Base-by-base conservation (phyloP, 2,329 filamentous ascomycete species). In the Blastomyces percursus region DNA sequence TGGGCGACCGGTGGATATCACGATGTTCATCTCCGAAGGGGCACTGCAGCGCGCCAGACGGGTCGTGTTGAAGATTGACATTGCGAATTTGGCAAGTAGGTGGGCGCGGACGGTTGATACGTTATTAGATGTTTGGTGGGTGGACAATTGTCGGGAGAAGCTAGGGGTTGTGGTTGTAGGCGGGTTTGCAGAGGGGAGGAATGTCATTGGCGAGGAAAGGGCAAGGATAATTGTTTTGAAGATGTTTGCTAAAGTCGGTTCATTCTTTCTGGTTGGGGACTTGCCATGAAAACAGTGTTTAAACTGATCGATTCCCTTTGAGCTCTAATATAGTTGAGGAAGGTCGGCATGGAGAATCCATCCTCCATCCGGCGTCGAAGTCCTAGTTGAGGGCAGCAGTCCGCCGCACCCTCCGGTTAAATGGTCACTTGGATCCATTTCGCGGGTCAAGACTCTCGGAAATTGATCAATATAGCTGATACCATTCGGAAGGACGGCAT, bases 121-220 rank as follows among this genome's bases (percentile, higher is more conserved):
- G 9, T 58, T 70, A 38, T 56, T 67, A n/a, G 63, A 64, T 55
- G 54, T 66, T 27, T 69, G 66, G 67, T 40, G 40, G 21, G 56
- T 55, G 21, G 21, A 42, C 24, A 65, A 67, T 62, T 4, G 40
- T 35, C 58, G 69, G 12, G 54, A 66, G 58, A 61, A 54, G 35
- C 27, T 67, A 64, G 50, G 32, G n/a, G n/a, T 50, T n/a, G 16
- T 60, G 12, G 38, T 35, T 24, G 19, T 16, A 35, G 58, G n/a
- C 11, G 42, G 44, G 6, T 19, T 51, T 14, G n/a, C 16, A 9
- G 32, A 19, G 9, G n/a, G 38, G 21, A 44, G 16, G 54, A 56
- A 38, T 56, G 40, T 56, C 9, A 21, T 56, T 56, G 54, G 54
- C 19, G 54, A 56, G 32, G 54, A 56, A 24, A 32, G 54, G 30